phyloP scores from a whole-genome alignment of 208 protist species.

The Strigomonas culicis region DNA sequence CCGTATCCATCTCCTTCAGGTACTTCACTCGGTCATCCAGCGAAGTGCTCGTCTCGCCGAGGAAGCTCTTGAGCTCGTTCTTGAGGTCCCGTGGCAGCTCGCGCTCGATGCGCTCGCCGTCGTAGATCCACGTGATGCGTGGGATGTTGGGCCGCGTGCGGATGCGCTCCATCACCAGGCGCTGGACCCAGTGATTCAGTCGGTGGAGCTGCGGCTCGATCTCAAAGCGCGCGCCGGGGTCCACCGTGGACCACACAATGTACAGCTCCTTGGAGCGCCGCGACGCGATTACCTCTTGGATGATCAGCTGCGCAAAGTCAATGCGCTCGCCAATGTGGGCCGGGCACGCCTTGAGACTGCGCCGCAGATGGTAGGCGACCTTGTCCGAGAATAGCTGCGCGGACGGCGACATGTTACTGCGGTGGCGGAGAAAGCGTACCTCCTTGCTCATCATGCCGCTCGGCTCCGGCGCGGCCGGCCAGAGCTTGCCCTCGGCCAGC shows the following conservation, averaged over 20 bases:
- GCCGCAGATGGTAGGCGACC: slow-evolving; percentile 84
- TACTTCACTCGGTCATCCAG: slow-evolving; percentile 86
- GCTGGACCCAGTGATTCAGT: slow-evolving; percentile 87
- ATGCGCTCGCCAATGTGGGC: slow-evolving; percentile 84
- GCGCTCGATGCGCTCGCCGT: slow-evolving; percentile 68
- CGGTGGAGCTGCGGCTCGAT: slow-evolving; percentile 82
- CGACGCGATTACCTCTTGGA: slow-evolving; percentile 83
- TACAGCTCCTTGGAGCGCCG: slow-evolving; percentile 86
- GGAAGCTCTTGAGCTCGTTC: slow-evolving; percentile 64
- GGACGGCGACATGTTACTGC: slow-evolving; percentile 83
- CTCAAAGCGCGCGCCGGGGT: slow-evolving; percentile 76
- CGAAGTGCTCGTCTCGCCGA: slow-evolving; percentile 58
- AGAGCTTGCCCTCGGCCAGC: slow-evolving; percentile 79
- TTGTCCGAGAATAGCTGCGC: slow-evolving; percentile 75
- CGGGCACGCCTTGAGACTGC: slow-evolving; percentile 77
- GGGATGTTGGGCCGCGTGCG: slow-evolving; percentile 84
- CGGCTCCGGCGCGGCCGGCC: slow-evolving; percentile 77
- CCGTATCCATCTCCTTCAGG: slow-evolving; percentile 86
- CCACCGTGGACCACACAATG: slow-evolving; percentile 90
- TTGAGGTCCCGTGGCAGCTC: slow-evolving; percentile 72
- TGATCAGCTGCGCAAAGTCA: slow-evolving; percentile 90
- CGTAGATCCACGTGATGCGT: slow-evolving; percentile 84
- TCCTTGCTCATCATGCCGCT: slow-evolving; percentile 78
- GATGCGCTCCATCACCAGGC: slow-evolving; percentile 70
- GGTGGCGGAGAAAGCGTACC: slow-evolving; percentile 70